Percentiles rank a stretch among this genome's conserved stretches.
These are phyloP conservation scores for Candida qinlingensis DNA, from an alignment of 805 yeast genomes.

Conservation along the genomic window DNA sequence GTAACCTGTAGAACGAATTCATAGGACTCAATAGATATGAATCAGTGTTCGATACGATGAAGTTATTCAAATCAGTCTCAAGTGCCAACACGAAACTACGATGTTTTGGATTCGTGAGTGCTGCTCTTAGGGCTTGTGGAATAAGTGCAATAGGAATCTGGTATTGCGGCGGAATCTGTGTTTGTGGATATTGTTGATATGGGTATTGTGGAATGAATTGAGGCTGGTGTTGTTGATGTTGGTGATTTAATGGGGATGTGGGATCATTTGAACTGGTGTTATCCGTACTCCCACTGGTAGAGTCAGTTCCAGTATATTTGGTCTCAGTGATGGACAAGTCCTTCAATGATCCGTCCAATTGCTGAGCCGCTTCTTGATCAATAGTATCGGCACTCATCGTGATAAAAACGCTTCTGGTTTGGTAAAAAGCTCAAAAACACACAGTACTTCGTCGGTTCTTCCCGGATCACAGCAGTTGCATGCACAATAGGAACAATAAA, in stretches of 20 bases:
- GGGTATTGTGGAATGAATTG: not conserved
- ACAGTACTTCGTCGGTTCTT: too few species aligned
- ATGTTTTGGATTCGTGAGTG: conserved; percentile 41
- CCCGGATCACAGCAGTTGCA: too few species aligned
- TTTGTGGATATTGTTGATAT: not conserved
- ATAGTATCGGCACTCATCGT: not conserved
- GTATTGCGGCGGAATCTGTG: not conserved
- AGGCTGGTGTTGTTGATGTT: not conserved
- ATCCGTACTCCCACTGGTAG: not conserved
- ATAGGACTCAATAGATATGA: conserved; percentile 38
- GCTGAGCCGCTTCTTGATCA: not conserved
- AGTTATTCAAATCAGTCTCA: conserved; percentile 42
- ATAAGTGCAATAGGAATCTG: conserved; percentile 5
- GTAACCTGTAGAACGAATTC: conserved; percentile 63
- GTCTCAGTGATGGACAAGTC: not conserved
- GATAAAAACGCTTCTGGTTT: not conserved
- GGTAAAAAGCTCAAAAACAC: too few species aligned
- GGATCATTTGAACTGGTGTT: too few species aligned
- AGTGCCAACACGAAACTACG: conserved; percentile 43
- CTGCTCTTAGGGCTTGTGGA: conserved; percentile 30
- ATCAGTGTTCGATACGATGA: conserved; percentile 36
- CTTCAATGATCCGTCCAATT: not conserved
- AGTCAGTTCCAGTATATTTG: not conserved
- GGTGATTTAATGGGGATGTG: not conserved
- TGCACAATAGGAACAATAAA: too few species aligned